Evolutionary conservation across 2,329 filamentous ascomycete species (phyloP), one percentile per base, ranked within the genome.

Genomic region (Cytospora piceicola): DNA sequence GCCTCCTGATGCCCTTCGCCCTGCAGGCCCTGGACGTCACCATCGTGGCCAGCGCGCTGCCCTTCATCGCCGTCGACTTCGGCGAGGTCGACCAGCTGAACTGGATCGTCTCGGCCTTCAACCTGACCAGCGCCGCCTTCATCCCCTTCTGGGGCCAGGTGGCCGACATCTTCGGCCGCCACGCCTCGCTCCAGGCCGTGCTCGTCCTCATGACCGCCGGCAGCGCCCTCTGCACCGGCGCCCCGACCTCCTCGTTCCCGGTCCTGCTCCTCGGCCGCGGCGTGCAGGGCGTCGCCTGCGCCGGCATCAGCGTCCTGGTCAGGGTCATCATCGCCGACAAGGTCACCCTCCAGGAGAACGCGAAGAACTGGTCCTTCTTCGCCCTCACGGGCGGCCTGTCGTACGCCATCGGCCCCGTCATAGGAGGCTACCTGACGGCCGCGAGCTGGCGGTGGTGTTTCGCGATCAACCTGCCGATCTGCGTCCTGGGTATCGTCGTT

Each of bases 101-200:
- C 72, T 90, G 88, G 87, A 89, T 91, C 71, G 84, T 90, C n/a
- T 88, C 88, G 0, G 81, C 87, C 4, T 91, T 90, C 75, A 90
- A 88, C 61, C 78, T 91, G 15, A 88, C 87, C 0, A 85, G 86
- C 0, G 88, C 88, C 1, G 84, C 88, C 0, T 90, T 90, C 69
- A 87, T 90, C 11, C 88, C 88, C 3, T 83, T 85, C 61, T 90
- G 87, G 76, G 86, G 85, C 2, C 87, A 90, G 70, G 79, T 88
- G 58, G 83, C 86, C 17, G 86, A 90, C 69, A 81, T 90, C 32
- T 90, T 88, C 69, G 88, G 88, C 15, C 82, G 88, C 2, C 84
- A 90, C 71, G 77, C 77, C 9, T 79, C 84, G 8, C 77, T 91
- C 8, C 86, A 89, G 60, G 77, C 81, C 14, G 79, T 85, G 42